Evolutionary conservation across 768 basidiomycete species (phyloP).

Genomic region (Coprinopsis strossmayeri): DNA sequence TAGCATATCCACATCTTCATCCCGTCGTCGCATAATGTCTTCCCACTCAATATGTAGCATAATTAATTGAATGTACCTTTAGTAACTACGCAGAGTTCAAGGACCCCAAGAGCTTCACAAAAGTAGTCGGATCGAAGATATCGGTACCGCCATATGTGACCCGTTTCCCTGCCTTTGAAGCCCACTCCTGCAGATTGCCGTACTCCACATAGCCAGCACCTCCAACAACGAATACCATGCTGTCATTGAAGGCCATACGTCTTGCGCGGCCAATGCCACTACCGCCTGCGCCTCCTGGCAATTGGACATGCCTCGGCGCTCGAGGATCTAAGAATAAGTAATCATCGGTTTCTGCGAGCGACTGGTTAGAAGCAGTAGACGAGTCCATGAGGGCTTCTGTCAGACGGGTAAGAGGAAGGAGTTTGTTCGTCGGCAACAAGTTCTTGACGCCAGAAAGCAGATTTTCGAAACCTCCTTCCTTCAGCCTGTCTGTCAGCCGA

Average conservation of each 20-base stretch:
- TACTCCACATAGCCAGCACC: slow-evolving; percentile 98
- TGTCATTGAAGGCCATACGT: slow-evolving; percentile 79
- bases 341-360: slow-evolving; percentile 93
- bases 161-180: slow-evolving; percentile 68
- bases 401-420: slow-evolving; percentile 86
- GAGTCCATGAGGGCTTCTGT: slow-evolving; percentile 98
- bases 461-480: slow-evolving; percentile 95
- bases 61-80: slow-evolving; percentile 18
- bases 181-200: slow-evolving; percentile 95
- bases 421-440: slow-evolving; percentile 91
- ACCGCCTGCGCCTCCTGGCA: slow-evolving; percentile 48
- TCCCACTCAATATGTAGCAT: slow-evolving; percentile 42
- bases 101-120: slow-evolving; percentile 64
- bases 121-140: slow-evolving; percentile 84
- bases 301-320: slow-evolving; percentile 52
- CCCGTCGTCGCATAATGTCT: not conserved
- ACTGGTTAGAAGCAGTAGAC: slow-evolving; percentile 87
- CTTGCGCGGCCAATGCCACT: slow-evolving; percentile 33
- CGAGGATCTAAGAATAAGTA: slow-evolving; percentile 92
- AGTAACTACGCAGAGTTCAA: slow-evolving; percentile 33
- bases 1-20: not conserved
- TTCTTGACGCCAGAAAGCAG: slow-evolving; percentile 97
- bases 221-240: slow-evolving; percentile 91
- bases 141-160: slow-evolving; percentile 96
- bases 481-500: slow-evolving; percentile 83